Base-by-base conservation (phyloP, 2,329 filamentous ascomycete genomes). In the Colletotrichum lindemuthianum region DNA sequence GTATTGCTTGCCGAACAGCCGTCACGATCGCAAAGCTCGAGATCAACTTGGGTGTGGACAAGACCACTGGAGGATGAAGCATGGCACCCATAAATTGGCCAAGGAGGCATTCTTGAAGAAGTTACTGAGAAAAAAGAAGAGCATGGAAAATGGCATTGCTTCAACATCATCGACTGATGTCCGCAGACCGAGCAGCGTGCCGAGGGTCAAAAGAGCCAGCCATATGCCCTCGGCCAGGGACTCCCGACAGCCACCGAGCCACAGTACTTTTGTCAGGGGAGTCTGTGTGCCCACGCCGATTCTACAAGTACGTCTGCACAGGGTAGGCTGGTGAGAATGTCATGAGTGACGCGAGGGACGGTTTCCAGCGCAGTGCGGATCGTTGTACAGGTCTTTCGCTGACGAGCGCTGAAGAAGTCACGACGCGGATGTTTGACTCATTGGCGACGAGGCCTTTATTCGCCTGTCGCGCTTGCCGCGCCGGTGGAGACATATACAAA, bases 371-470 rank as follows among this genome's bases (percentile, higher is more conserved):
- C 24, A 24, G 24, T 24, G 24, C 1, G 24, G 24, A 24, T 24
- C 4, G 24, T 4, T 24, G 24, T 24, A 24, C 24, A 24, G 24
- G 24, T 36, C 51, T 34, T 47, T n/a, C 51, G 47, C 61, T 61
- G 58, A 37, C 51, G 58, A 65, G 58, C 51, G 51, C 58, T 61
- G 58, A 63, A 61, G 58, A 65, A 61, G 63, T 61, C 45, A 53
- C 63, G 63, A 57, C 52, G 58, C 41, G 47, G 40, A 43, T 52
- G 33, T 61, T 65, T 49, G 63, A 63, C 47, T 63, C 63, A 57
- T 63, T 43, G 45, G 52, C 58, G 41, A 48, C 51, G 52, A 48
- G 33, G 44, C 48, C 40, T 41, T 61, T 60, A 13, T 40, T n/a
- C 48, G 13, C 15, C 32, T 47, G 10, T 61, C 47, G 63, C 63